Evolutionary conservation across 371 early-diverging fungal species (phyloP), one percentile per base, ranked within the genome.

Genomic region (Dentiscutata heterogama): DNA sequence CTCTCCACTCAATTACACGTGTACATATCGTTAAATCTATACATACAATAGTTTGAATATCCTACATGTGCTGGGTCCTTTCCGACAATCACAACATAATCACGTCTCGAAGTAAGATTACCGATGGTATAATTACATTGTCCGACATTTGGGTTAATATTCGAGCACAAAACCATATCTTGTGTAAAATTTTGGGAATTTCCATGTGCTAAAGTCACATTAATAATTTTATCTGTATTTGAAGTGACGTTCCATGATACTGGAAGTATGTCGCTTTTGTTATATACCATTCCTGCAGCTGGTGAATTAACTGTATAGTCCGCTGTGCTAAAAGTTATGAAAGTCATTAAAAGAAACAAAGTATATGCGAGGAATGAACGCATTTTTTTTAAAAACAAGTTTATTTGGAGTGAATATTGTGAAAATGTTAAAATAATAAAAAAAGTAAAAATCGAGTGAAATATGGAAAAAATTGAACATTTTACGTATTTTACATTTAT

Each of bases 31-130:
- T 51, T 25, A 60, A 60, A 31, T 6, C 25, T 39, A 4, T 18
- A 35, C 77, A 27, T 39, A 77, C 77, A 77, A 60, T 61, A 77
- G 18, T 22, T 60, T 5, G 77, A 77, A 42, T 22, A 61, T 14
- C 77, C 35, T n/a, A 6, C 27, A 16, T 51, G 1, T 3, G 8
- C 1, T 3, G 50, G 50, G 2, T 51, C 22, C 2, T 56, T 14
- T 60, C 31, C 25, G 13, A 77, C 29, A 8, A 20, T n/a, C 27
- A 77, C 31, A 29, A 63, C 63, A 61, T 58, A 77, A 63, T 77
- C 54, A 29, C 25, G 20, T 22, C 61, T 61, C 10, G 61, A 61
- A n/a, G 27, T 8, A 35, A 77, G 58, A 58, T 60, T 20, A 61
- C 18, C 63, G 31, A 77, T 20, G 4, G 8, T 27, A 35, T 56